A percentile compares a stretch with the other conserved stretches of the same genome.
phyloP scores from a whole-genome alignment of 2,329 filamentous ascomycete genomes.

The Nemania serpens region DNA sequence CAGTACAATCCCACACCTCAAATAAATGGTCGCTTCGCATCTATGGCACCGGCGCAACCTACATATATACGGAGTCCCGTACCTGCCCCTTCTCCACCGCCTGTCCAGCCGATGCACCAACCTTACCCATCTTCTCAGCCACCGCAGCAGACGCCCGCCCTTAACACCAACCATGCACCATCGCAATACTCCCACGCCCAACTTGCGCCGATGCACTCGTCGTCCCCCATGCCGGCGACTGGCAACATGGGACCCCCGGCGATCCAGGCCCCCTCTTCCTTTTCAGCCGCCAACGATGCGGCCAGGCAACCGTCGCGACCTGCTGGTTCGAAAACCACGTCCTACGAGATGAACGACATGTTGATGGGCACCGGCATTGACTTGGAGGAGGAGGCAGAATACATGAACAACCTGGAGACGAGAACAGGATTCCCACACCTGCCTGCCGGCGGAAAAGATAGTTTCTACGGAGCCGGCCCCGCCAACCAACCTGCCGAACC shows the following conservation, averaged over 20 bases:
- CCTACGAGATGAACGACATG: conserved; percentile 81
- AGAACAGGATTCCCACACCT: conserved; percentile 61
- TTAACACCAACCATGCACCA: conserved; percentile 29
- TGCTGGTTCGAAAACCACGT: conserved; percentile 63
- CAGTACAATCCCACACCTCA: conserved; percentile 42
- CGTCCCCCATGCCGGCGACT: conserved; percentile 28
- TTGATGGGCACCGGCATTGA: conserved; percentile 85
- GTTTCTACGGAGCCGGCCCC: conserved; percentile 68
- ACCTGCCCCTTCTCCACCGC: conserved; percentile 21
- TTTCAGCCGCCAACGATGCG: conserved; percentile 35
- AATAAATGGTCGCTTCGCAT: conserved; percentile 32
- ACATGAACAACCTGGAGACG: conserved; percentile 67
- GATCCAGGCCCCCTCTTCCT: conserved; percentile 33
- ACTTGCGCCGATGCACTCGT: conserved; percentile 33
- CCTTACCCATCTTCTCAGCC: conserved; percentile 7
- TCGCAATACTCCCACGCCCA: conserved; percentile 38
- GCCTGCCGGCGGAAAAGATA: conserved; percentile 57
- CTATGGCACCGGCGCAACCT: conserved; percentile 28
- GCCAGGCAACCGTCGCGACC: conserved; percentile 63
- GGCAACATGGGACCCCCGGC: conserved; percentile 43
- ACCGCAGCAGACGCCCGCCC: conserved; percentile 28
- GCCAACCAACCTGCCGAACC: conserved; percentile 65
- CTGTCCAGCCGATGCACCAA: conserved; percentile 19
- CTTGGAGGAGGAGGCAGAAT: conserved; percentile 83
- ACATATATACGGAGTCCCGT: conserved; percentile 15